Evolutionary conservation across 495 filamentous ascomycete genomes (phyloP).

Genomic region (Paragyromitra xinjiangensis): DNA sequence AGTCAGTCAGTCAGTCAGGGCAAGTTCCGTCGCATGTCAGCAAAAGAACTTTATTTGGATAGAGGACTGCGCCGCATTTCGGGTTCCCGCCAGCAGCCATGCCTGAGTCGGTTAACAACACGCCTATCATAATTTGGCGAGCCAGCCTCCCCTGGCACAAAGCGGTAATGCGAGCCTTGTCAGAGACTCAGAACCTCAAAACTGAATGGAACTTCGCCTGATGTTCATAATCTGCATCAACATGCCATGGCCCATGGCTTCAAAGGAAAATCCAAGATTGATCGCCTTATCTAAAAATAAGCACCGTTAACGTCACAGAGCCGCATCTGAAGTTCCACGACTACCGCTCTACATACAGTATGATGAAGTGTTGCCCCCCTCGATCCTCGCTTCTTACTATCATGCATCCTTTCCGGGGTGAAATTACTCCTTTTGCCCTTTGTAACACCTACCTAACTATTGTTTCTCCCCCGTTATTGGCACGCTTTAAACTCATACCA

Average conservation of each 20-base stretch:
- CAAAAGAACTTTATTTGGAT: conserved; percentile 8
- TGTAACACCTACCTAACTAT: conserved; percentile 30
- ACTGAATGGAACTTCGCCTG: too few species aligned
- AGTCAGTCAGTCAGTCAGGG: background rate
- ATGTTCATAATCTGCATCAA: background rate
- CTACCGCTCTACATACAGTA: conserved; percentile 2
- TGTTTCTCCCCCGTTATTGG: background rate
- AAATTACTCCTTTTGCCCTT: background rate
- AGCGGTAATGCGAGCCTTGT: background rate
- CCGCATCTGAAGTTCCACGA: conserved; percentile 6
- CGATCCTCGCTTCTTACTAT: background rate
- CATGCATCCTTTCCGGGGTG: background rate
- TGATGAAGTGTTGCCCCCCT: conserved; percentile 2
- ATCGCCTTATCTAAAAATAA: background rate
- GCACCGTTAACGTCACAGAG: background rate
- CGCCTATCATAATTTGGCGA: conserved; percentile 21
- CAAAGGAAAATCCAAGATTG: background rate
- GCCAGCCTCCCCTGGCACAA: conserved; percentile 10
- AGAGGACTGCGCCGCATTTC: conserved; percentile 3
- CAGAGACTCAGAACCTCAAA: background rate
- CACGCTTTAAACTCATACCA: background rate
- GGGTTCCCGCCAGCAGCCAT: background rate
- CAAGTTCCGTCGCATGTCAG: conserved; percentile 8
- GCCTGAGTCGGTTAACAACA: background rate
- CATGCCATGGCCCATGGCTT: background rate